Evolutionary conservation across 768 basidiomycete genomes (phyloP), one percentile per base, ranked within the genome.

Genomic region (Hygrophorus russula): DNA sequence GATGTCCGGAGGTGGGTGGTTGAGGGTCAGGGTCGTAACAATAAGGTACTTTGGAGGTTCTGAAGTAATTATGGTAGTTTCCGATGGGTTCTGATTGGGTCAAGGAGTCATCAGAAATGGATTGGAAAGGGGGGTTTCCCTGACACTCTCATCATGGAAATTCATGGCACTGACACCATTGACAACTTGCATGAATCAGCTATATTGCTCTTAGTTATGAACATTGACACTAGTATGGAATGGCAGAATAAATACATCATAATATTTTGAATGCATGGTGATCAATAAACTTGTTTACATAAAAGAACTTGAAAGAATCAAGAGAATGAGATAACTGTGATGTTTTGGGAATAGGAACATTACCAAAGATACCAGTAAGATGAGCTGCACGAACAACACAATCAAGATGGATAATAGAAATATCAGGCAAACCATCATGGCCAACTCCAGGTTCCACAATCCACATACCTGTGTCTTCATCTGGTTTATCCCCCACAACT

Each of bases 341-440:
- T 20, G 4, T 6, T 36, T 35, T 56, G 17, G 45, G 19, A 45
- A 57, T 13, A 31, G 33, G 7, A 45, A 46, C 10, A 52, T 18
- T 6, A 36, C 52, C 48, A 30, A 44, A 55, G 14, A 50, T 36
- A 28, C 37, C 19, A 0, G 47, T 15, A 3, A 50, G 37, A 30
- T 50, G 49, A 15, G 40, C 44, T 1, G 31, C 46, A 12, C 49
- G 31, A 10, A 45, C 14, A 20, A 50, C 41, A 11, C 64, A 7
- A 39, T 50, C 20, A 74, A 72, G 63, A 31, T 43, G 41, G 17
- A 47, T 47, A 27, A 50, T 39, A 7, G 36, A 24, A 13, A 50
- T 7, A 7, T 17, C 17, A 10, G 12, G 31, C 10, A 4, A 5
- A 29, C 42, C 41, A 8, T 47, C 39, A 17, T 29, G 10, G 8